Base-by-base conservation (phyloP, 169 alveolate species). In the Plasmodium sp. region DNA sequence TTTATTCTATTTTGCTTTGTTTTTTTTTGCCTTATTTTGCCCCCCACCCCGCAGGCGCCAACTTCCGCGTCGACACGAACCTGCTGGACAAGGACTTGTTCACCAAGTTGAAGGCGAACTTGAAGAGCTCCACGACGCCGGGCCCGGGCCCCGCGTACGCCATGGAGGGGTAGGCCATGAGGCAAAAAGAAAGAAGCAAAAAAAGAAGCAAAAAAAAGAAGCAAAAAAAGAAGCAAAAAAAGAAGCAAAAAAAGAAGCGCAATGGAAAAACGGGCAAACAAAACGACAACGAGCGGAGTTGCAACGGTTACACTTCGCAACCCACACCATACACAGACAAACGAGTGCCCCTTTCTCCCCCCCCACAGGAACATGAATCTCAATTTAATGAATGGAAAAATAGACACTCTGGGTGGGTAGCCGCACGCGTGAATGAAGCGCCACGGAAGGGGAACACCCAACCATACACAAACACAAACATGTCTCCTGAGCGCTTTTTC, bases 311-410 rank as follows among this genome's bases (percentile, higher is more conserved):
- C 27, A 14, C 71, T 75, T 22, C 5, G 27, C 14, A 51, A 10
- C 18, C 12, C 41, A 31, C 36, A 22, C 10, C 58, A 67, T 67
- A 67, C 48, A 83, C 43, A n/a, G 71, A 34, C 36, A 9, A 45
- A 51, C 56, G 27, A 41, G 41, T 18, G 27, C 51, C 27, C 12
- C 16, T 16, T 51, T 75, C 16, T 22, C 75, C 41, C 39, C 39
- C 34, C 77, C 31, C 73, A 12, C 81, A 90, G 94, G 16, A 90
- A 90, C 22, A 67, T 80, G 75, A 80, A 90, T 36, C 33, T 90
- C 51, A 90, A 90, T 80, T 62, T 90, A 80, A 90, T 90, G 71
- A 90, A 39, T 41, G 94, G 94, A 34, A 88, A 88, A 81, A 88
- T 88, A 41, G 94, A 79, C 67, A 43, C 94, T 3, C 51, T 88